Conservation (phyloP, 2,329 filamentous ascomycete genomes). For the Trichoderma arundinaceum region DNA sequence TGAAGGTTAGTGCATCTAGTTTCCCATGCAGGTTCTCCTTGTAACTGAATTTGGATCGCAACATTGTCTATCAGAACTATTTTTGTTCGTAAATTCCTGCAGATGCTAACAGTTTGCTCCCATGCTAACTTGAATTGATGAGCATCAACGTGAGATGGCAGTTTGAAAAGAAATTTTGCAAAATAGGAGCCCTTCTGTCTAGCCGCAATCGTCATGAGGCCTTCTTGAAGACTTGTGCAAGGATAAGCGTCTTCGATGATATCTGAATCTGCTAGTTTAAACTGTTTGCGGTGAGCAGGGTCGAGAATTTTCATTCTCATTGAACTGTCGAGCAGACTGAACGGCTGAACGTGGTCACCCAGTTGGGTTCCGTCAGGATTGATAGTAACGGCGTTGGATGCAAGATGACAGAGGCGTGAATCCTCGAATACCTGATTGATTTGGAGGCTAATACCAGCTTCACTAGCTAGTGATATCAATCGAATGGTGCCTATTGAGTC, state of each 20-base stretch:
- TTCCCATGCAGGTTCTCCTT: neutral
- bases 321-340: neutral
- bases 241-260: constrained; percentile 5
- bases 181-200: constrained; percentile 9
- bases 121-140: neutral
- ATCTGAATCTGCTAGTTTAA: neutral
- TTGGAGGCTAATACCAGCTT: neutral
- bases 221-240: constrained; percentile 21
- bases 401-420: constrained; percentile 9
- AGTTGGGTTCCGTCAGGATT: neutral
- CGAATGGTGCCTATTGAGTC: constrained; percentile 26
- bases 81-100: constrained; percentile 17
- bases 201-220: constrained; percentile 7
- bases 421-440: constrained; percentile 19
- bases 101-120: neutral
- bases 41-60: neutral
- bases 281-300: neutral
- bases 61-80: constrained; percentile 11
- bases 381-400: neutral
- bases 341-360: neutral
- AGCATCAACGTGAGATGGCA: constrained; percentile 1
- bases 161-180: neutral
- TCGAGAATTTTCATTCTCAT: neutral
- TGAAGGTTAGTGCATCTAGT: neutral
- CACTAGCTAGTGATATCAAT: constrained; percentile 9